A percentile compares a stretch with the other conserved stretches of the same genome.
These are phyloP conservation scores for Penicillium angulare DNA, from an alignment of 495 filamentous ascomycete genomes.

Conservation along the genomic window DNA sequence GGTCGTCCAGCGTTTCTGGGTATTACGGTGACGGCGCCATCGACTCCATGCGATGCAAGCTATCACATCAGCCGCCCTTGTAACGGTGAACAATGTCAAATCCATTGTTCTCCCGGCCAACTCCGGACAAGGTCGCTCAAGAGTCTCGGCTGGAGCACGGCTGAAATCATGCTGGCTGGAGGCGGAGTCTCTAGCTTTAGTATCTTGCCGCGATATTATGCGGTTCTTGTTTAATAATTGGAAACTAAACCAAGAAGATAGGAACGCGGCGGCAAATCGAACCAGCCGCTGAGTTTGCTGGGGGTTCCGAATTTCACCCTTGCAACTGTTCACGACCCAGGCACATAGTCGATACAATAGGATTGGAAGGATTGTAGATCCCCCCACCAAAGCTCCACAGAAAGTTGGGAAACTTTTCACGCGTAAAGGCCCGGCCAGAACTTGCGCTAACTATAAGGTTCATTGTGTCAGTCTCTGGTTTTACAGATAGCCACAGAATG, in stretches of 20 bases:
- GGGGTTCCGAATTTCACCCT: conserved; percentile 15
- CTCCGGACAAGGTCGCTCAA: conserved; percentile 18
- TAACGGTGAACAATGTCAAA: conserved; percentile 77
- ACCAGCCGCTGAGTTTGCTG: conserved; percentile 23
- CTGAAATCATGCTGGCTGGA: conserved; percentile 28
- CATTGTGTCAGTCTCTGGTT: background rate
- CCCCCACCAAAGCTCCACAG: conserved; percentile 73
- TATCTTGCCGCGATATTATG: conserved; percentile 14
- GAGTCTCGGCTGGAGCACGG: conserved; percentile 32
- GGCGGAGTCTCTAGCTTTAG: conserved; percentile 1
- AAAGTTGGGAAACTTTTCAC: conserved; percentile 72
- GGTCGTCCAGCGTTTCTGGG: conserved; percentile 46
- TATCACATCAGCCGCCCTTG: conserved; percentile 72
- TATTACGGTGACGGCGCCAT: conserved; percentile 28
- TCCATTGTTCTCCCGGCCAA: conserved; percentile 80
- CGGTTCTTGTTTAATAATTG: conserved; percentile 44
- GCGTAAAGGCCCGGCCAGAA: conserved; percentile 38
- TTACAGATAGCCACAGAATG: background rate
- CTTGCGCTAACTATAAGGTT: conserved; percentile 30
- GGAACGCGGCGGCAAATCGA: conserved; percentile 40
- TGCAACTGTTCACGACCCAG: conserved; percentile 18
- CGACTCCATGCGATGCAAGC: conserved; percentile 64
- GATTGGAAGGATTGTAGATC: conserved; percentile 66
- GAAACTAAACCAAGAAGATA: conserved; percentile 50
- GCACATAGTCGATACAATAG: conserved; percentile 33